A percentile compares a stretch with the other conserved stretches of the same genome.
Evolutionary conservation across 768 basidiomycete genomes (phyloP).

Genomic region (Pleurotus platypus): DNA sequence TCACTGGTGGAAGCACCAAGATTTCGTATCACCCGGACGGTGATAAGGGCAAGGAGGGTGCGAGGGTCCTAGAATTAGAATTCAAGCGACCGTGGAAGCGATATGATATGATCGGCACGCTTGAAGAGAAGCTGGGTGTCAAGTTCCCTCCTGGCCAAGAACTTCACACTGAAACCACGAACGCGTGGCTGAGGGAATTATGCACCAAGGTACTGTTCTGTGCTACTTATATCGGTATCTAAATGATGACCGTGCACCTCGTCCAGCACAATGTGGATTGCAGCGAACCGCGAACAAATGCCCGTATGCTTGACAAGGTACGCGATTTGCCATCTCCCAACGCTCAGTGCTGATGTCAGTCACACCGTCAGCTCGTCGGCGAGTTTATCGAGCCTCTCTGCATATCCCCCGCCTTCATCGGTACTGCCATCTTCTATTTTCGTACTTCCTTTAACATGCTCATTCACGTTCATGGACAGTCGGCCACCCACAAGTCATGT

Average conservation of each 20-base stretch:
- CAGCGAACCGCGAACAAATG: constrained; percentile 91
- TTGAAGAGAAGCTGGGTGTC: constrained; percentile 90
- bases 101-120: constrained; percentile 95
- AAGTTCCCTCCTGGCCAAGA: constrained; percentile 93
- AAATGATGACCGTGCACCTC: neutral
- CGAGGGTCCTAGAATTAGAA: constrained; percentile 69
- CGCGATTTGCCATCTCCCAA: neutral
- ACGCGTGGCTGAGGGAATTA: constrained; percentile 82
- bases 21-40: constrained; percentile 91
- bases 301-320: constrained; percentile 93
- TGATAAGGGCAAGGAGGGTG: constrained; percentile 69
- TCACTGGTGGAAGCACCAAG: constrained; percentile 78
- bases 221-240: neutral
- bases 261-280: constrained; percentile 92
- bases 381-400: constrained; percentile 98
- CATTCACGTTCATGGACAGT: too few relatives aligned
- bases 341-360: too few relatives aligned
- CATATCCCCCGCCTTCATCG: constrained; percentile 94
- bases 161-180: constrained; percentile 83
- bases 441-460: too few relatives aligned
- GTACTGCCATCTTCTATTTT: too few relatives aligned
- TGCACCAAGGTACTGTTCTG: constrained; percentile 67
- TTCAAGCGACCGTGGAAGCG: constrained; percentile 96
- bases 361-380: constrained; percentile 98
- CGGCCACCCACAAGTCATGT: constrained; percentile 99